Evolutionary conservation across 2,329 filamentous ascomycete genomes (phyloP), one percentile per base, ranked within the genome.

Genomic region (Diplocarpon rosae): DNA sequence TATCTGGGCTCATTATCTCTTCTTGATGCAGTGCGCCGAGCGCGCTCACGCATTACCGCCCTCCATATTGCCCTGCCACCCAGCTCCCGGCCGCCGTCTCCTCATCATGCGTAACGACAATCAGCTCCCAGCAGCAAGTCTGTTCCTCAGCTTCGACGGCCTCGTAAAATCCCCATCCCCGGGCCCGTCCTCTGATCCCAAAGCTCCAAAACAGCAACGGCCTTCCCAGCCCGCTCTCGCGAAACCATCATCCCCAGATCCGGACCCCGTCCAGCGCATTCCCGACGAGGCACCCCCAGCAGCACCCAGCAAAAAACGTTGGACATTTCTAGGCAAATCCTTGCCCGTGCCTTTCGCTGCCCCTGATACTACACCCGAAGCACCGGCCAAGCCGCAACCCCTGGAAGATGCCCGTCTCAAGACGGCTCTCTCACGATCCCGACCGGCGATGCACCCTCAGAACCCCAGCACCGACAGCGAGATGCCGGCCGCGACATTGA

Each of bases 101-200:
- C 68, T 84, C 29, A 85, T 86, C 53, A 77, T 85, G 50, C 73
- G 80, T 51, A 83, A 79, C 53, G 81, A 85, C 61, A 76, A 55
- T 35, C 59, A 59, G 46, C 44, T 53, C 5, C 53, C 60, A 30
- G 42, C 56, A 24, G 33, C 58, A 11, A 57, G 46, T 39, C 46
- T 77, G 13, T 80, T 80, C 53, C 66, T 80, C 37, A 76, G 76
- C 0, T 81, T 82, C 52, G 78, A 83, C 50, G 75, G 75, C n/a
- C 68, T 79, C 35, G 42, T 59, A 24, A 43, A 56, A 15, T 34
- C 46, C 11, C 42, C 39, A 15, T 45, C 37, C 1, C 42, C 48
- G 29, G 41, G 44, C 33, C 32, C 41, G 6, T 30, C 39, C 11
- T 32, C 38, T 32, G 51, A 42, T 16, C 46, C 33, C 5, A 51